Evolutionary conservation across 345 rosid genomes (phyloP).

Genomic region (Eucalyptus sp.): DNA sequence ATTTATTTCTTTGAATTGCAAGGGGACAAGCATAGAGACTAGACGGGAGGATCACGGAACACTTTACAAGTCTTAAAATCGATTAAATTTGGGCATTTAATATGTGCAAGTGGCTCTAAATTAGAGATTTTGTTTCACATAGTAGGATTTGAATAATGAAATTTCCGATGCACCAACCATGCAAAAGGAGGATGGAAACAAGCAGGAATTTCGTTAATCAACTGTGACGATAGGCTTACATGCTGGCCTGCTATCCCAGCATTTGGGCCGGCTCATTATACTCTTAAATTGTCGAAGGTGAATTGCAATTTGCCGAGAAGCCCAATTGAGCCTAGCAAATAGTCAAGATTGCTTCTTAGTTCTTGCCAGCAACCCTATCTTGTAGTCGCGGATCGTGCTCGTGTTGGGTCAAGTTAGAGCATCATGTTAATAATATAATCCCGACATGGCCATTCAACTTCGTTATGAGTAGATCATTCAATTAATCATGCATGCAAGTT

Average conservation of each 20-base stretch:
- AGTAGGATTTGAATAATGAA: neutral
- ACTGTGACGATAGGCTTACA: neutral
- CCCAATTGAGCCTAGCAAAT: neutral
- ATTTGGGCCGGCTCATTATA: neutral
- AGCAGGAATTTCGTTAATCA: neutral
- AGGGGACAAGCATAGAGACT: neutral
- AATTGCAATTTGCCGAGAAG: neutral
- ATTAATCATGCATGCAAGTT: neutral
- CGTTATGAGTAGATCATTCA: neutral
- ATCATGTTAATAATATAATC: neutral
- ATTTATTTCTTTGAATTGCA: neutral
- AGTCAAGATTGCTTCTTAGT: neutral
- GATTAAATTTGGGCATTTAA: neutral
- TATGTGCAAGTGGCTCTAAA: neutral
- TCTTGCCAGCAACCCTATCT: neutral
- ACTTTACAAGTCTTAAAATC: neutral
- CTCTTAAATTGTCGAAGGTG: neutral
- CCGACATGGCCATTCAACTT: neutral
- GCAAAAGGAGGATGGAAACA: neutral
- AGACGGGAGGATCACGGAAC: neutral
- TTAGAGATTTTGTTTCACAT: neutral
- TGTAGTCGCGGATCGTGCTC: neutral
- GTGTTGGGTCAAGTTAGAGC: neutral
- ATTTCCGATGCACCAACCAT: neutral
- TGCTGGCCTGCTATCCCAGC: neutral